Percentiles rank a stretch among this genome's conserved stretches.
phyloP scores from a whole-genome alignment of 768 basidiomycete genomes.

The Mycena chlorophos region DNA sequence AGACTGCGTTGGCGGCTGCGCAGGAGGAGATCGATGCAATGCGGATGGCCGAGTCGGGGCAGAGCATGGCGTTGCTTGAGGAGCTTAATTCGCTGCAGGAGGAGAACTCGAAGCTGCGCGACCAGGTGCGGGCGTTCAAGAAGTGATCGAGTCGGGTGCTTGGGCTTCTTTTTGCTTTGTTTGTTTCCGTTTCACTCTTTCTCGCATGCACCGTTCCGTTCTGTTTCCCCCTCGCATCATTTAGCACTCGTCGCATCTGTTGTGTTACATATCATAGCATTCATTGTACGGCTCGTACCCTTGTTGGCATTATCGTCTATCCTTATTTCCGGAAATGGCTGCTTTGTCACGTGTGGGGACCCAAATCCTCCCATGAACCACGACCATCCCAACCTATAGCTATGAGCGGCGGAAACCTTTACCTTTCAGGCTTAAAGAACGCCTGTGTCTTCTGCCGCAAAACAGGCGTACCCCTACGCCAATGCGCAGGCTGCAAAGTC shows the following conservation, averaged over 20 bases:
- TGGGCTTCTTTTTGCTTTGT: neutral
- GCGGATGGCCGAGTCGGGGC: constrained; percentile 71
- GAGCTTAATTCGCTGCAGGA: constrained; percentile 83
- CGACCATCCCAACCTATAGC: neutral
- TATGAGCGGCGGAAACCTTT: neutral
- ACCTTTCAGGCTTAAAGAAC: neutral
- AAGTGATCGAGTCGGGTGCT: constrained; percentile 29
- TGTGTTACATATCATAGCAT: constrained; percentile 1
- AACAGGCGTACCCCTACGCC: neutral
- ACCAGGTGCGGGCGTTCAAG: constrained; percentile 67
- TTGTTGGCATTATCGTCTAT: neutral
- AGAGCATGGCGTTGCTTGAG: constrained; percentile 82
- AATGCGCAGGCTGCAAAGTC: neutral
- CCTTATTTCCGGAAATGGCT: neutral
- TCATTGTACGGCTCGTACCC: neutral
- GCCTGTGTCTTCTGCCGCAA: neutral
- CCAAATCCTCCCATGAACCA: too few species aligned
- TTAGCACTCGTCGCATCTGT: constrained; percentile 2
- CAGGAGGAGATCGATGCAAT: constrained; percentile 70
- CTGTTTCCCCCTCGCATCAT: neutral
- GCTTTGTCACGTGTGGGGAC: too few species aligned
- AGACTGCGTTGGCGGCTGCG: constrained; percentile 61
- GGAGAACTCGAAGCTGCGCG: constrained; percentile 70
- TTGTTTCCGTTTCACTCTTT: neutral
- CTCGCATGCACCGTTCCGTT: neutral